Conservation (phyloP, 2,329 filamentous ascomycete species). For the Ascosphaera aggregata region DNA sequence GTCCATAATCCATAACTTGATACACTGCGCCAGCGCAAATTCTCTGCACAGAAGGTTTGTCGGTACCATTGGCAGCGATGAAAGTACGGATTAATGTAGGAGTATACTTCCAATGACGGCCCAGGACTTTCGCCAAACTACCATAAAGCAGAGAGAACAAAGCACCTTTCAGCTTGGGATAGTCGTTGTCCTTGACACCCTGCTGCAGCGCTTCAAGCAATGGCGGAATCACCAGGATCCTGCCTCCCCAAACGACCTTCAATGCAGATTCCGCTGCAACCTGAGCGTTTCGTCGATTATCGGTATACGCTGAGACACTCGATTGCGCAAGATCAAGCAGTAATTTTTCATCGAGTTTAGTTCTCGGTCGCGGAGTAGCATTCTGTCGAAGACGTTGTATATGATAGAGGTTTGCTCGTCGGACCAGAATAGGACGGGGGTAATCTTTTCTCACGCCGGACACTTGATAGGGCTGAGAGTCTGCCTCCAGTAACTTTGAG, state of each 20-base stretch:
- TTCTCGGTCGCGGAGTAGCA: slow-evolving; percentile 64
- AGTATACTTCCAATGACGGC: slow-evolving; percentile 85
- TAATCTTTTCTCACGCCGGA: slow-evolving; percentile 82
- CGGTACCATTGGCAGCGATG: slow-evolving; percentile 69
- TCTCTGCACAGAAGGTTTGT: slow-evolving; percentile 86
- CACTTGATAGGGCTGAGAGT: slow-evolving; percentile 83
- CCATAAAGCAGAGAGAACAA: slow-evolving; percentile 82
- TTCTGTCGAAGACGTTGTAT: slow-evolving; percentile 88
- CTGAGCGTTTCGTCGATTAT: slow-evolving; percentile 86
- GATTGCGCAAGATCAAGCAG: slow-evolving; percentile 76
- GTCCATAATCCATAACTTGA: slow-evolving; percentile 77
- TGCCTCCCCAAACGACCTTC: slow-evolving; percentile 71
- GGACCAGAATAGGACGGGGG: slow-evolving; percentile 73
- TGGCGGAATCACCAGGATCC: slow-evolving; percentile 73
- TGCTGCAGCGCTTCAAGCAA: slow-evolving; percentile 56
- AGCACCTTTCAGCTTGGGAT: slow-evolving; percentile 80
- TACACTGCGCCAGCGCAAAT: slow-evolving; percentile 63
- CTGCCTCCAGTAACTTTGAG: slow-evolving; percentile 58
- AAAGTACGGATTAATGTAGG: slow-evolving; percentile 76
- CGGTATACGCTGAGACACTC: slow-evolving; percentile 75
- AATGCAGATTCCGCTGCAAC: slow-evolving; percentile 80
- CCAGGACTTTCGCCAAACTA: slow-evolving; percentile 64
- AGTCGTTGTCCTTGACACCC: slow-evolving; percentile 57
- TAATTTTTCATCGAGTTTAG: slow-evolving; percentile 66
- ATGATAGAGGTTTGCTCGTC: slow-evolving; percentile 85